Evolutionary conservation across 352 stramenopile species (phyloP), one percentile per base, ranked within the genome.

Genomic region (Phytophthora lateralis): DNA sequence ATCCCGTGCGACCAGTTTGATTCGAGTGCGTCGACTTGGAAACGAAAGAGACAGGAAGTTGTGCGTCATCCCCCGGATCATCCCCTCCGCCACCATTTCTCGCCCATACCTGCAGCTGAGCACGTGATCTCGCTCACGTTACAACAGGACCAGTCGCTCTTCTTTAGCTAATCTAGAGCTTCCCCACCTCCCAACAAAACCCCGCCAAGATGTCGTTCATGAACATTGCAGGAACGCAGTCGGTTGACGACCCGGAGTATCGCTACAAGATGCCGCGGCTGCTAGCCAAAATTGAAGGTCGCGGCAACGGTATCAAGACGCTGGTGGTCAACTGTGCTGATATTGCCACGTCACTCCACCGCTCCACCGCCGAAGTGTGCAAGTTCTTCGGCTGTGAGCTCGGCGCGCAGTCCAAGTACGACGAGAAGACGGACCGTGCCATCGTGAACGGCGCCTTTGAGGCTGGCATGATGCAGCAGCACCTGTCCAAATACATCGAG

Each of bases 321-420:
- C 85, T 98, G 30, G 95, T 99, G 56, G 91, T 98, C 26, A 99
- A 99, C 89, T 98, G 98, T 60, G 84, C 83, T 14, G 97, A 99
- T 42, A 82, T 99, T 18, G 97, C 91, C 12, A 69, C 82, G 18
- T 90, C 90, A 42, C 81, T 99, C 21, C 93, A 99, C 71, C 95
- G 97, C 49, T 88, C 91, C 27, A 90, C 96, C 5, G 89, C 88
- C 17, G 97, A 99, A 77, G 96, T 99, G 24, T 99, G 90, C 92
- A 99, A 98, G 88, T 99, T 99, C 75, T 99, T 99, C 63, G 98
- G 98, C 47, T 98, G 75, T 57, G 98, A 99, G 78, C 78, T 99
- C 0, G 97, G 98, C 42, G 96, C 97, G 26, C 97, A 99, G 82
- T 99, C 97, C 59, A 99, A 97, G 54, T 99, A 98, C 78, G 93